Percentiles rank a stretch among this genome's conserved stretches.
These are phyloP conservation scores for Afroboletus lepidellus DNA, from an alignment of 1,284 basidiomycete species.

Conservation along the genomic window DNA sequence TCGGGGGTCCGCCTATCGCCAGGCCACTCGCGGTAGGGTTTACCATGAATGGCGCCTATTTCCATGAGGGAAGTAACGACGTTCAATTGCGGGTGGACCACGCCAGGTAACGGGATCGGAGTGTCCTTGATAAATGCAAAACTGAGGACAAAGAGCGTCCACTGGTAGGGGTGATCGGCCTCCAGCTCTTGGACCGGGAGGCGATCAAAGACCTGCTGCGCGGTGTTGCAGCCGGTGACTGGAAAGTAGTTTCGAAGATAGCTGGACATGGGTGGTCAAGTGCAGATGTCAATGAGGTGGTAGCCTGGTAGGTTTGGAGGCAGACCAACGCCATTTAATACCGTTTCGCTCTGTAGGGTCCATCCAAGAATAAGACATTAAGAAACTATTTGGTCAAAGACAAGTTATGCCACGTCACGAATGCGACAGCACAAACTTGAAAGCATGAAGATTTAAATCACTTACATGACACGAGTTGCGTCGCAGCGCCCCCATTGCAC, in stretches of 20 bases:
- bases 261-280: conserved; percentile 43
- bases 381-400: neutral
- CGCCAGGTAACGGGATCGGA: conserved; percentile 15
- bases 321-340: conserved; percentile 6
- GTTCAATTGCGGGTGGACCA: conserved; percentile 14
- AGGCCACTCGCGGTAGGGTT: conserved; percentile 23
- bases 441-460: neutral
- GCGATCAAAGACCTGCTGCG: conserved; percentile 17
- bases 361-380: neutral
- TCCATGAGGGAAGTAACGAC: conserved; percentile 18
- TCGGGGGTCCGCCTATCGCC: conserved; percentile 18
- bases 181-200: conserved; percentile 21
- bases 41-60: conserved; percentile 24
- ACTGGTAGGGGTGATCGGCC: conserved; percentile 45
- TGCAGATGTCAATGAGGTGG: conserved; percentile 5
- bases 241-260: conserved; percentile 21
- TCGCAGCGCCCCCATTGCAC: neutral
- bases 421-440: neutral
- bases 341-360: neutral
- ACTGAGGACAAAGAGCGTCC: conserved; percentile 74
- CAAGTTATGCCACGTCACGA: neutral
- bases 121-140: conserved; percentile 79
- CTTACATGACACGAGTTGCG: neutral
- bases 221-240: conserved; percentile 15
- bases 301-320: neutral